Base-by-base conservation (phyloP, 441 rosid species). In the Omphalea diandra region DNA sequence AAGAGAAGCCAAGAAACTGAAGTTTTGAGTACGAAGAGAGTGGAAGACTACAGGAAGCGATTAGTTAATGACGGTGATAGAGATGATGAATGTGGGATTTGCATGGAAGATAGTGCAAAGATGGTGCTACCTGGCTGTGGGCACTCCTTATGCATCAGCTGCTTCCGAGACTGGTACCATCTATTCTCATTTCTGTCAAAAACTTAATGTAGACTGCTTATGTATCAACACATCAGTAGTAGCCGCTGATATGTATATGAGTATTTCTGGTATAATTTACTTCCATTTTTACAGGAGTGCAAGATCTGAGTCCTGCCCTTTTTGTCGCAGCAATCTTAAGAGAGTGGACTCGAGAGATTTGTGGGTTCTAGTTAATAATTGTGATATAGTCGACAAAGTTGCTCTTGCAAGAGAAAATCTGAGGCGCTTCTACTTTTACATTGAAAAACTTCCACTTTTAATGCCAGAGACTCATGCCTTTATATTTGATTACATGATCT, bases 231-330 rank as follows among this genome's bases (percentile, higher is more conserved):
- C 27, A 65, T 75, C 63, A 4, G 27, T 22, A 43, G 3, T 54
- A 54, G 27, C 38, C 57, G 38, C 46, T 72, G 40, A 61, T 62
- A 11, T 62, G 11, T n/a, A n/a, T n/a, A n/a, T n/a, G n/a, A n/a
- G n/a, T 27, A 40, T 61, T 69, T 33, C 18, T 31, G 0, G 27
- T 12, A 40, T 24, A 69, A 20, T 47, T 29, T 29, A 14, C 24
- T 32, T 56, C 20, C 55, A 57, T 58, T 26, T 43, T 65, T 64
- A 63, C 85, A 89, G 95, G 96, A 83, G 79, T 35, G 52, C 56
- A 24, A 83, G 88, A 33, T 86, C 93, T 35, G 80, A 79, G 74
- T 87, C 93, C 73, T 90, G 90, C 69, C 93, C 93, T 9, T 90
- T 84, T 70, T 85, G 93, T 68, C 89, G 90, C 0, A 84, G 86